Evolutionary conservation across 1,139 yeast genomes (phyloP).

Genomic region (Hyphopichia pseudoburtonii): DNA sequence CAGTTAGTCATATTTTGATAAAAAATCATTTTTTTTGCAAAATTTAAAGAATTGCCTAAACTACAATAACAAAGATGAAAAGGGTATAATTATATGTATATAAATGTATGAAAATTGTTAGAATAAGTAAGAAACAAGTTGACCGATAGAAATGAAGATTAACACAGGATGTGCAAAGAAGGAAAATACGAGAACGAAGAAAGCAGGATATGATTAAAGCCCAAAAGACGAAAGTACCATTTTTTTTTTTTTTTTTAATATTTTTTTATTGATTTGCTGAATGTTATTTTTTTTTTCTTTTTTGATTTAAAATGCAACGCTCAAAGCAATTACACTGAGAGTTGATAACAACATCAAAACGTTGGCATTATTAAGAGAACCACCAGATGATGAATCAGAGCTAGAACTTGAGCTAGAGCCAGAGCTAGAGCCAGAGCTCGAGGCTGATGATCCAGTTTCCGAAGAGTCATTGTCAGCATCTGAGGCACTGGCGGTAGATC

Average conservation of each 20-base stretch:
- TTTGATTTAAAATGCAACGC: not conserved
- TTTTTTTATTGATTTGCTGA: too few species aligned
- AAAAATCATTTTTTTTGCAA: not conserved
- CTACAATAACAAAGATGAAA: too few species aligned
- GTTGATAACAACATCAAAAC: too few species aligned
- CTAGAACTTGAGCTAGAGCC: conserved; percentile 10
- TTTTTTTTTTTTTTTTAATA: too few species aligned
- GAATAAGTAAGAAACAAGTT: too few species aligned
- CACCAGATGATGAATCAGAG: conserved; percentile 5
- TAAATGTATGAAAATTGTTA: not conserved
- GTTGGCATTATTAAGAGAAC: not conserved
- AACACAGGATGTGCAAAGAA: too few species aligned
- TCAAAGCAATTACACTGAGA: too few species aligned
- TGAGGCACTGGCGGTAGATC: conserved; percentile 5
- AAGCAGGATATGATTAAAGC: too few species aligned
- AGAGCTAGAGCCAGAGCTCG: conserved; percentile 6
- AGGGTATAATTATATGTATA: too few species aligned
- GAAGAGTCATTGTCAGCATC: conserved; percentile 1
- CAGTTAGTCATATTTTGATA: not conserved
- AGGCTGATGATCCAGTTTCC: conserved; percentile 2
- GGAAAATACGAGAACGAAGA: not conserved
- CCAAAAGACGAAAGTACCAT: too few species aligned
- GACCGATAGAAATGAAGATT: too few species aligned
- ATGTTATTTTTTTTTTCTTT: not conserved
- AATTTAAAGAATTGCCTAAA: too few species aligned